These are phyloP conservation scores for Mucor racemosus DNA, from an alignment of 371 early-diverging fungal species.

Conservation along the genomic window DNA sequence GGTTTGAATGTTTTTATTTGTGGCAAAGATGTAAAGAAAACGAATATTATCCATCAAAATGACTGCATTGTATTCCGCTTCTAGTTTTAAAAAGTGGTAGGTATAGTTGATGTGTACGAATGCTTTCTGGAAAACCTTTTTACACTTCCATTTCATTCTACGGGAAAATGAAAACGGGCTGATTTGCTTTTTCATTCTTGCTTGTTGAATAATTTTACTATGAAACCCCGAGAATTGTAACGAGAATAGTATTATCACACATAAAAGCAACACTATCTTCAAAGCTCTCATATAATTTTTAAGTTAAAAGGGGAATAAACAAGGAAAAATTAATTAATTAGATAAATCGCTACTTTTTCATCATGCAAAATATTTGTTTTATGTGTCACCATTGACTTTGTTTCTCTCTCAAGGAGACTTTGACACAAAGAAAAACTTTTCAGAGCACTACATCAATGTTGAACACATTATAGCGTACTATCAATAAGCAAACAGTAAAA, in stretches of 20 bases:
- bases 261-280: neutral
- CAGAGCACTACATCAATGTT: no score
- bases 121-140: neutral
- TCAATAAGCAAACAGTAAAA: no score
- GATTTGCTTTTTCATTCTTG: neutral
- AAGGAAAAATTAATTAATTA: no score
- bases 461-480: no score
- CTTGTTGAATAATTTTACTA: neutral
- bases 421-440: no score
- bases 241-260: neutral
- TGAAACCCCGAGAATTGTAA: neutral
- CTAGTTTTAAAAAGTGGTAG: neutral
- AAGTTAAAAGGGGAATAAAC: no score
- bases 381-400: no score
- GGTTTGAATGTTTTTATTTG: neutral
- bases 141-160: constrained; percentile 2
- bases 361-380: no score
- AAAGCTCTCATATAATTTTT: neutral
- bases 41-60: neutral
- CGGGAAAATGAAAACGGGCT: neutral
- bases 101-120: neutral
- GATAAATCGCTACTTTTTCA: no score
- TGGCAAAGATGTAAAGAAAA: neutral
- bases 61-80: neutral
- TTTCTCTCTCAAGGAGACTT: no score